Percentiles rank a stretch among this genome's conserved stretches.
Evolutionary conservation across 371 early-diverging fungal species (phyloP).

Genomic region (Chytridium lagenaria): DNA sequence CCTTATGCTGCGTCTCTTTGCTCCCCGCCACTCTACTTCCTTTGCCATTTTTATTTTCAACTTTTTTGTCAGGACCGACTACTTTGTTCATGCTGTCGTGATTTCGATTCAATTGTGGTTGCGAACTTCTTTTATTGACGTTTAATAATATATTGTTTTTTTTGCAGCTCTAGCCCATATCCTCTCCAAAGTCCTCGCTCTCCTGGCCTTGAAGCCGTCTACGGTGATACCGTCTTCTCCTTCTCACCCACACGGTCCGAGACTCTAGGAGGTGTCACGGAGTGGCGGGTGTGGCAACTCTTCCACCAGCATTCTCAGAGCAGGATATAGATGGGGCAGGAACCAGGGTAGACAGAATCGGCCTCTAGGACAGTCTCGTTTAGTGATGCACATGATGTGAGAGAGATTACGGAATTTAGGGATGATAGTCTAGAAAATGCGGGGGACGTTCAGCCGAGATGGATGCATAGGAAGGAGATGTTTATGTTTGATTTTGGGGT

Average conservation of each 20-base stretch:
- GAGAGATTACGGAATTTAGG: background rate
- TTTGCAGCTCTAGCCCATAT: no score
- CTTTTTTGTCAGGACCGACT: no score
- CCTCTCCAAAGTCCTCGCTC: constrained; percentile 14
- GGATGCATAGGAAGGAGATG: constrained; percentile 49
- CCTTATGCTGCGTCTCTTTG: background rate
- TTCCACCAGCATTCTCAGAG: background rate
- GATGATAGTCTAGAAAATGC: no score
- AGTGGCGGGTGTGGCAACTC: no score
- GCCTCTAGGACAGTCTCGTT: background rate
- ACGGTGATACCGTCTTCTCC: constrained; percentile 15
- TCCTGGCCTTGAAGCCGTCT: constrained; percentile 15
- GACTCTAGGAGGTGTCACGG: background rate
- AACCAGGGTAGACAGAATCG: background rate
- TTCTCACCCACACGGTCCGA: constrained; percentile 4
- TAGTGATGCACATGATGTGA: background rate
- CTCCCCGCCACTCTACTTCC: constrained; percentile 34
- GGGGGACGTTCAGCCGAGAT: constrained; percentile 20
- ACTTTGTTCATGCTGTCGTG: no score
- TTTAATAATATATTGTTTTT: no score
- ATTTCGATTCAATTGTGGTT: no score
- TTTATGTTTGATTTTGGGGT: constrained; percentile 90
- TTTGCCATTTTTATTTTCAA: no score
- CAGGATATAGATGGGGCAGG: background rate
- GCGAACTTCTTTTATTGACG: no score